Base-by-base conservation (phyloP, 2,329 filamentous ascomycete species). In the Gnomoniopsis sp. region DNA sequence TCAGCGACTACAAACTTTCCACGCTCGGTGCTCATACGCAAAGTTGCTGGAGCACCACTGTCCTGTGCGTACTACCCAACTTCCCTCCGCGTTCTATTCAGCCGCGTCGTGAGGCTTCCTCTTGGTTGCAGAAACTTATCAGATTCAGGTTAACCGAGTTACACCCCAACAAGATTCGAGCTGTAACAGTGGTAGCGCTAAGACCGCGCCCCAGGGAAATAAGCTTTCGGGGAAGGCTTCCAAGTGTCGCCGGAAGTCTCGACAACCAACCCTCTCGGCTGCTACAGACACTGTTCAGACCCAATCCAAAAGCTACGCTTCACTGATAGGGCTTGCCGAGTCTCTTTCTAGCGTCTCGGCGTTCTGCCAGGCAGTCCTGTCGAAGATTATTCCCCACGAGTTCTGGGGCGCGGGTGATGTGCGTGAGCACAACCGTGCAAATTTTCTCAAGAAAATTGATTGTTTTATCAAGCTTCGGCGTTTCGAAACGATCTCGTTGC, bases 21-120 rank as follows among this genome's bases (percentile, higher is more conserved):
- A 97, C 68, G 72, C 76, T 17, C 83, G 84, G 22, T 98, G 93
- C 70, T 85, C 92, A 0, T 98, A 97, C 71, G 77, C 79, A n/a
- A 82, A 88, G 62, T 75, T 98, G 49, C 74, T 99, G 26, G 80
- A 85, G 17, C 81, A 96, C 72, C 91, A 98, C 70, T 99, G 95
- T 70, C 88, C 91, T 71, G 79, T 80, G 69, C 65, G 74, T 66
- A 65, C 41, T 21, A n/a, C 15, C 26, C 21, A 11, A 6, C 17
- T 33, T 22, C 14, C 26, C 33, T 11, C n/a, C 21, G 49, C 21
- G n/a, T 8, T 6, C 23, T 17, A 26, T 53, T 46, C 43, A 53
- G 17, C 26, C 19, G 30, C 52, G 48, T 6, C 21, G 36, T 51
- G 41, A 51, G 48, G 52, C 41, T 50, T 61, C 41, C 30, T 23